Base-by-base conservation (phyloP, 805 yeast species). In the Nakazawaea wyomingensis region DNA sequence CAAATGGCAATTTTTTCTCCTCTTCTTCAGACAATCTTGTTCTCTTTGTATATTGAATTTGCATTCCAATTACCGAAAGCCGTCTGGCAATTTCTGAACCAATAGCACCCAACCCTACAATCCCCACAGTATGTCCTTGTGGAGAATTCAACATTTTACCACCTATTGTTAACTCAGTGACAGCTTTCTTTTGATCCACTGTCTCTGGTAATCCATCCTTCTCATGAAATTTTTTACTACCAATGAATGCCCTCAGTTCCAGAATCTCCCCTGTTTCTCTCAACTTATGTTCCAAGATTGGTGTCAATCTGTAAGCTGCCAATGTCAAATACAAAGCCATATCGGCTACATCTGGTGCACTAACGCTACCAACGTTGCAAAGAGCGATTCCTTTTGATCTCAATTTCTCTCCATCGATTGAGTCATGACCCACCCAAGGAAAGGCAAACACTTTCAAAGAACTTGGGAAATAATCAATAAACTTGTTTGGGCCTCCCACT, bases 21-120 rank as follows among this genome's bases (percentile, higher is more conserved):
- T 43, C 62, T 8, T 56, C 54, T 1, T 49, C 51, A 3, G 61
- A 48, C 26, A 69, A 56, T 38, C 60, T 61, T 4, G 55, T 64
- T 52, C 84, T 64, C 49, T 76, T 78, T 39, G 76, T 65, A 52
- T 80, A 81, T 44, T 68, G 73, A 21, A 81, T 64, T 36, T 74
- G 59, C 85, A 81, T 78, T 1, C 83, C 84, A 32, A 80, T 53
- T 7, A 68, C 72, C 34, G 64, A 43, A 50, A 78, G 63, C 50
- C 79, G 70, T 42, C 50, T 50, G 1, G 76, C 85, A 35, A 79
- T 68, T 19, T 69, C 71, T 48, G 67, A 66, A 1, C 86, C 86
- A 44, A 81, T 79, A 30, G 71, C 66, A 3, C 86, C 87, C 50
- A 80, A 68, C 0, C 87, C 87, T 1, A 80, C 60, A 26, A 81